Base-by-base conservation (phyloP, 2,329 filamentous ascomycete species). In the Tothia fuscella region DNA sequence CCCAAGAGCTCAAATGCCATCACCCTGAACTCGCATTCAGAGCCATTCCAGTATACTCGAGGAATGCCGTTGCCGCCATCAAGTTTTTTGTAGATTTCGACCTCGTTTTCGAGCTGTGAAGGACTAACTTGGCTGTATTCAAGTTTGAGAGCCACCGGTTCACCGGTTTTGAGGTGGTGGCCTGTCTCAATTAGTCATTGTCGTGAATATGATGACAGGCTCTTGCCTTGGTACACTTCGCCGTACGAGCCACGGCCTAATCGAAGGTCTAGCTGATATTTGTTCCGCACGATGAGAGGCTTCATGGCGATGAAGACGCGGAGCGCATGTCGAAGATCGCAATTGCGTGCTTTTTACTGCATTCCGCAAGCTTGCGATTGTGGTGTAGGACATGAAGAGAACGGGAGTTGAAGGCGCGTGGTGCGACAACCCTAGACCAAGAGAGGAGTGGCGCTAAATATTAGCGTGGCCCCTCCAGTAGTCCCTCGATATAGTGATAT, bases 111-210 rank as follows among this genome's bases (percentile, higher is more conserved):
- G 48, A 98, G 79, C 67, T 96, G 91, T 45, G 91, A 91, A 65
- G 96, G 91, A 74, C 96, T 96, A 61, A 89, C 89, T 76, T 96
- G 96, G 69, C 96, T 89, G 51, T 85, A 93, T 68, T 96, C 91
- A 46, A 98, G 85, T 72, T 98, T 98, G 72, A 98, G 96, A 61
- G 91, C 91, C 55, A 98, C 96, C 67, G 98, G 91, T 65, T 98
- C 89, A 48, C 89, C 89, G 4, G 91, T 96, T 65, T 96, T 96
- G 69, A 98, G 96, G 72, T 98, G 5, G 19, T 35, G 33, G 33
- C 33, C 33, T 35, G 33, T 21, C 14, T 21, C 14, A 17, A 35
- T 35, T 19, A 35, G 33, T 21, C n/a, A 16, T 17, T 21, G 14
- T 35, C 33, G 19, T 13, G 21, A 35, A 35, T 21, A 19, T 19